These are phyloP conservation scores for Scenedesmus sp. DNA, from an alignment of 163 green algal genomes.

Conservation along the genomic window DNA sequence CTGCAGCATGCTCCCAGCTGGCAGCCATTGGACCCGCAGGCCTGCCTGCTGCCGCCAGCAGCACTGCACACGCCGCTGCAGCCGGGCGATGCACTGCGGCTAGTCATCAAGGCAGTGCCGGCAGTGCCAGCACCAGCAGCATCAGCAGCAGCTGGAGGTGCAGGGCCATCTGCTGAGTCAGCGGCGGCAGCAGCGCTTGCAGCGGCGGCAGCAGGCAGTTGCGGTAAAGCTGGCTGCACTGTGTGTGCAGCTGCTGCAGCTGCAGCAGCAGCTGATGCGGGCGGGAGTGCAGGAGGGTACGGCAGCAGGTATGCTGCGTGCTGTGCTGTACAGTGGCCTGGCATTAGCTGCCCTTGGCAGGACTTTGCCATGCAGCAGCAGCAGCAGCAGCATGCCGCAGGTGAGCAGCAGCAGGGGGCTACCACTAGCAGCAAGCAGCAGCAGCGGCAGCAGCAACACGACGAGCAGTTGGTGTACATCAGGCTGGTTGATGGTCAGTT, in stretches of 20 bases:
- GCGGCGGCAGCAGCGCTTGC: not conserved
- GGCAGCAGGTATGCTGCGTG: not conserved
- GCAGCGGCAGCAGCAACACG: slow-evolving; percentile 22
- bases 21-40: not conserved
- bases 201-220: not conserved
- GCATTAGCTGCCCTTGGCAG: slow-evolving; percentile 22
- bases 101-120: not conserved
- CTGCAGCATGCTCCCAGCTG: slow-evolving; percentile 5
- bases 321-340: slow-evolving; percentile 9
- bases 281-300: not conserved
- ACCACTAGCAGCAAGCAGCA: slow-evolving; percentile 24
- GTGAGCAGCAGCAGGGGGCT: not conserved
- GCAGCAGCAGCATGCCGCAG: slow-evolving; percentile 34
- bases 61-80: slow-evolving; percentile 33
- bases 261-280: not conserved
- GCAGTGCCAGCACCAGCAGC: slow-evolving; percentile 9
- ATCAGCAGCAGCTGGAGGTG: slow-evolving; percentile 1
- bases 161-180: not conserved
- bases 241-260: slow-evolving; percentile 7
- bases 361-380: slow-evolving; percentile 8
- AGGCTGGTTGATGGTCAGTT: not conserved
- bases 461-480: slow-evolving; percentile 20
- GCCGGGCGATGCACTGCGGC: not conserved
- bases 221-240: not conserved
- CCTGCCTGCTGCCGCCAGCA: not conserved